Evolutionary conservation across 177 flowering plant species (phyloP), one percentile per base, ranked within the genome.

Genomic region (Telopea speciosissima): DNA sequence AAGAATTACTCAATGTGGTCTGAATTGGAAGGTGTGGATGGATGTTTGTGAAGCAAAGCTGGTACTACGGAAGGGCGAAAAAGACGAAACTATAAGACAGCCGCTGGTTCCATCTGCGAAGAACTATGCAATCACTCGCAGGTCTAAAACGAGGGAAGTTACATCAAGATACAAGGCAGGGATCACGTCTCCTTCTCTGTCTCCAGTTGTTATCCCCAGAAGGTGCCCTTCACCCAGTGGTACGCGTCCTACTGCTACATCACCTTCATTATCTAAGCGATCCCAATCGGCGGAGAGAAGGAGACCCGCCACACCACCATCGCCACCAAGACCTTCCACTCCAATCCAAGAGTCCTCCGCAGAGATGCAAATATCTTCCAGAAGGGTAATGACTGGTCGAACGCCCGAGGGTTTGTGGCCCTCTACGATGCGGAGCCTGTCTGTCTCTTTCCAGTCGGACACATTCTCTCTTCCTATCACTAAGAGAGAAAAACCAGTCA

Each of bases 401-500:
- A 69, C 76, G 54, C 82, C 85, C 1, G 97, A 95, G 78, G 79
- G 86, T 31, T 75, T 96, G 81, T 93, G 98, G 98, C 98, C 97
- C 54, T 89, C 97, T 23, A 90, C 95, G 2, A 88, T 88, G 89
- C 79, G 97, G 70, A 93, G 95, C 73, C 88, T 90, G 33, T 84
- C 85, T 73, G 96, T 87, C 63, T 90, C 99, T 62, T 92, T 95
- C 67, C 97, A 92, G 83, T 87, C 96, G 6, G 97, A 95, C 80
- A 61, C 81, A 21, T 80, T 86, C 66, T 87, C 98, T 3, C 76
- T 92, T 75, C 96, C 95, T 63, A 68, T 85, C 66, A 76, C 74
- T 67, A 92, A 86, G 82, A 88, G 82, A 81, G 97, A 89, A 65
- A 90, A 86, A 72, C 87, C 91, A 24, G 85, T 75, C 33, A 68